Conservation (phyloP, 768 basidiomycete genomes). For the Amanita brunnescens region DNA sequence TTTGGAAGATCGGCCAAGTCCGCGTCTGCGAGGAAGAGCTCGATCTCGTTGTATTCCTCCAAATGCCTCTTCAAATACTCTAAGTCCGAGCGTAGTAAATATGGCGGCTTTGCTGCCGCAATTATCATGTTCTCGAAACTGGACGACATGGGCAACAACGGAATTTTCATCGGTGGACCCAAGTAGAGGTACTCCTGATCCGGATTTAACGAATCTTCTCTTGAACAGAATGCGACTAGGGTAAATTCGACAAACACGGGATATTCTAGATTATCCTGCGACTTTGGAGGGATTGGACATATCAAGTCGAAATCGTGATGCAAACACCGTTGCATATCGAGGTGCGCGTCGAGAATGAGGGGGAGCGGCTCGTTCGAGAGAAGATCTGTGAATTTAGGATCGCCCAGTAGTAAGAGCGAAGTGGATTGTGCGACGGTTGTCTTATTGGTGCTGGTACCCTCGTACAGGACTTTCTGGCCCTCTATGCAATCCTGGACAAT, state of each 20-base stretch:
- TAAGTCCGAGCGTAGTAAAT: not conserved
- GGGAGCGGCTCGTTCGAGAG: not conserved
- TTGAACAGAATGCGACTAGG: not conserved
- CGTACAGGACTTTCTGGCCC: not conserved
- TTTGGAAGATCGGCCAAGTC: not conserved
- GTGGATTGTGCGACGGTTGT: not conserved
- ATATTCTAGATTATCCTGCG: not conserved
- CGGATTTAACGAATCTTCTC: not conserved
- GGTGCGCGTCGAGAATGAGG: not conserved
- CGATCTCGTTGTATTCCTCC: not conserved
- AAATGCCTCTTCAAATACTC: not conserved
- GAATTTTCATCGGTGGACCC: not conserved
- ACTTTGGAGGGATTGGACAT: not conserved
- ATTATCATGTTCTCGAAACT: not conserved
- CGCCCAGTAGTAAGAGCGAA: not conserved
- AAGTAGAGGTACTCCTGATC: not conserved
- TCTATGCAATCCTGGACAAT: not conserved
- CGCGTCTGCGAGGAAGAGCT: not conserved
- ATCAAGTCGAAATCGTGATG: slow-evolving; percentile 1
- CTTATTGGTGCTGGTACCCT: not conserved
- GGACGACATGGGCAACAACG: not conserved
- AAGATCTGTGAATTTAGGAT: not conserved
- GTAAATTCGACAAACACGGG: not conserved
- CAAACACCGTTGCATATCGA: not conserved
- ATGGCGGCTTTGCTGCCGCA: not conserved